These are phyloP conservation scores for Neonectria neomacrospora DNA, from an alignment of 2,329 filamentous ascomycete genomes.

Conservation along the genomic window DNA sequence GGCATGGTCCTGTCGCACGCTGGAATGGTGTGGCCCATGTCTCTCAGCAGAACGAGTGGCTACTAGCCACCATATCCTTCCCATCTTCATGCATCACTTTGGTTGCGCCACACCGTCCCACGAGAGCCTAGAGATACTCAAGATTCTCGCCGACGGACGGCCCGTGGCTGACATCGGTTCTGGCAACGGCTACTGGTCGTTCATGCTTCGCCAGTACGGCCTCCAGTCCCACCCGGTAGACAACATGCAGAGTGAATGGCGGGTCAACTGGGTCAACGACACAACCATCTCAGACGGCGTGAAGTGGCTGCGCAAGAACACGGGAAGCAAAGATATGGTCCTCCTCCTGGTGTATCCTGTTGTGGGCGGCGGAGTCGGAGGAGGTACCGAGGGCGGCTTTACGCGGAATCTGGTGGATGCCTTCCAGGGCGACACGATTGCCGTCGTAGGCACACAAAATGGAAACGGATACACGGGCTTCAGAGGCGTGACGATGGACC, in stretches of 20 bases:
- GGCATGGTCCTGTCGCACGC: conserved; percentile 69
- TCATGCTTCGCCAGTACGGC: conserved; percentile 72
- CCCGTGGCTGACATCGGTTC: conserved; percentile 74
- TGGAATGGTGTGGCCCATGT: conserved; percentile 74
- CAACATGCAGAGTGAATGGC: conserved; percentile 74
- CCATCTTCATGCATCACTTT: conserved; percentile 82
- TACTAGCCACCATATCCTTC: conserved; percentile 74
- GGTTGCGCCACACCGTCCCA: conserved; percentile 77
- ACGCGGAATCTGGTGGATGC: conserved; percentile 70
- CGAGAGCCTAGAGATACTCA: conserved; percentile 71
- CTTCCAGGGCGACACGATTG: conserved; percentile 71
- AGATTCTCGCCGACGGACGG: conserved; percentile 63
- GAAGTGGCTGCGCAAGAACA: conserved; percentile 63
- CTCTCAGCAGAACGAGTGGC: conserved; percentile 61
- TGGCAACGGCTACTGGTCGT: conserved; percentile 81
- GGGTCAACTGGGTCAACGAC: conserved; percentile 75
- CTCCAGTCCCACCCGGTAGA: conserved; percentile 70
- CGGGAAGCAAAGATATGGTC: conserved; percentile 64
- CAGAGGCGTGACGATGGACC: conserved; percentile 69
- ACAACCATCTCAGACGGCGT: conserved; percentile 71
- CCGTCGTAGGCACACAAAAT: conserved; percentile 81
- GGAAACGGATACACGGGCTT: conserved; percentile 80
- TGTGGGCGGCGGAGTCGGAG: conserved; percentile 71
- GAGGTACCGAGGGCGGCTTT: conserved; percentile 72
- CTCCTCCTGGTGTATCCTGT: conserved; percentile 79